Percentiles rank a stretch among this genome's conserved stretches.
phyloP scores from a whole-genome alignment of 2,329 filamentous ascomycete genomes.

The Trichoderma aggressivum region DNA sequence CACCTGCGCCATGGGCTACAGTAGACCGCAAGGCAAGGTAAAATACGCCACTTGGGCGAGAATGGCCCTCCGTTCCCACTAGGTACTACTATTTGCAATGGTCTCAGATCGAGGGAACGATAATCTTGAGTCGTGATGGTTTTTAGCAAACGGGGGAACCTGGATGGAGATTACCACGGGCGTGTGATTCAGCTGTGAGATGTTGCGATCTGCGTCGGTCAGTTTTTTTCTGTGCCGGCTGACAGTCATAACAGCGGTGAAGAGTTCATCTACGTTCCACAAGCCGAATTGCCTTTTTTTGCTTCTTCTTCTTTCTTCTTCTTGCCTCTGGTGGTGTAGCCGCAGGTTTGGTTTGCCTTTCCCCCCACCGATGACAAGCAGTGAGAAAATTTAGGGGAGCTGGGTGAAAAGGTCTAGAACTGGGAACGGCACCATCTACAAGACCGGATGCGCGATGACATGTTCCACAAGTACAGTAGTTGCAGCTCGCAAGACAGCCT shows the following conservation, averaged over 20 bases:
- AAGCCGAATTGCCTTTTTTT: neutral
- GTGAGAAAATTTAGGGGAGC: neutral
- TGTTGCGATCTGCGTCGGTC: neutral
- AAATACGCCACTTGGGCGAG: conserved; percentile 11
- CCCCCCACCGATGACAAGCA: neutral
- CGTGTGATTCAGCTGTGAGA: conserved; percentile 2
- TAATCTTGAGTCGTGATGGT: neutral
- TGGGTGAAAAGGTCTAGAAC: neutral
- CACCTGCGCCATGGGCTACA: conserved; percentile 2
- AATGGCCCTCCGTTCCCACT: neutral
- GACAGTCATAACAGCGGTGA: conserved; percentile 5
- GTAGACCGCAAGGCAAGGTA: conserved; percentile 4
- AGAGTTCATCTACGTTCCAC: neutral
- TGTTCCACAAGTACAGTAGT: neutral
- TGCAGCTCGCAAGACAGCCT: neutral
- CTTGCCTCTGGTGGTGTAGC: neutral
- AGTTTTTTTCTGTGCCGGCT: neutral
- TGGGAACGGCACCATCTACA: neutral
- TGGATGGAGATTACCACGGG: neutral
- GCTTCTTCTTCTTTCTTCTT: neutral
- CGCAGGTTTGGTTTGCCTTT: neutral
- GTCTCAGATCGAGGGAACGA: neutral
- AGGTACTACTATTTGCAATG: neutral
- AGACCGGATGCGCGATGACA: neutral
- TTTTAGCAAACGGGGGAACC: neutral